Conservation (phyloP, 495 filamentous ascomycete species). For the Aspergillus sclerotioniger region DNA sequence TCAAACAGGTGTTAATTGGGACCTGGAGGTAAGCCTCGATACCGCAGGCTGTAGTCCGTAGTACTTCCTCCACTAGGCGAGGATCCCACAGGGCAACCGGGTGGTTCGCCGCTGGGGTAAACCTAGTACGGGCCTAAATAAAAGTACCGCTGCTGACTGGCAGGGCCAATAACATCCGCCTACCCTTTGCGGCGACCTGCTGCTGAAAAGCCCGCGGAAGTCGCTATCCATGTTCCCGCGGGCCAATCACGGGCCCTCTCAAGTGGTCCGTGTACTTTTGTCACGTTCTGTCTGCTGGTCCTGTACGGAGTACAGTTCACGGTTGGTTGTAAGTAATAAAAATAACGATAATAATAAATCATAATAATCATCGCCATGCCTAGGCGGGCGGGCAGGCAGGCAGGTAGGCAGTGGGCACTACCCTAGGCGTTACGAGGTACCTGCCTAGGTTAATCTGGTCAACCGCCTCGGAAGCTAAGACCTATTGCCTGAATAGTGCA, state of each 20-base stretch:
- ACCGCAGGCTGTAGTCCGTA: not conserved
- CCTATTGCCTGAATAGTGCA: conserved; percentile 1
- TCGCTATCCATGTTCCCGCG: conserved; percentile 41
- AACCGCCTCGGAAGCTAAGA: conserved; percentile 1
- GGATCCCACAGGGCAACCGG: conserved; percentile 24
- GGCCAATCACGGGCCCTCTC: conserved; percentile 30
- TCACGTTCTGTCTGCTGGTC: conserved; percentile 15
- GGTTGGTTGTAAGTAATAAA: not conserved
- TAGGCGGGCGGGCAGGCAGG: too few relatives aligned
- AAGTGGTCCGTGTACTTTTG: conserved; percentile 31
- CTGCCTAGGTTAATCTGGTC: not conserved
- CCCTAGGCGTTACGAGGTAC: too few relatives aligned
- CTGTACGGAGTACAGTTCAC: not conserved
- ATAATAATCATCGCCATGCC: not conserved
- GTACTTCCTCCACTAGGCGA: conserved; percentile 9
- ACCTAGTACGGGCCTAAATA: conserved; percentile 17
- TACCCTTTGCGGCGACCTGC: conserved; percentile 45
- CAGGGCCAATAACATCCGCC: conserved; percentile 23
- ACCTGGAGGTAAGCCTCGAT: not conserved
- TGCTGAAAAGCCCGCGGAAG: conserved; percentile 31
- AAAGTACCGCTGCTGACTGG: conserved; percentile 24
- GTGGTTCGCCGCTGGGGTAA: conserved; percentile 23
- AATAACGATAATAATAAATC: not conserved
- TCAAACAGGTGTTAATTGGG: not conserved
- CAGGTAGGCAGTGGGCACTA: too few relatives aligned